phyloP scores from a whole-genome alignment of 352 stramenopile species.

The Phytophthora ohioensis region DNA sequence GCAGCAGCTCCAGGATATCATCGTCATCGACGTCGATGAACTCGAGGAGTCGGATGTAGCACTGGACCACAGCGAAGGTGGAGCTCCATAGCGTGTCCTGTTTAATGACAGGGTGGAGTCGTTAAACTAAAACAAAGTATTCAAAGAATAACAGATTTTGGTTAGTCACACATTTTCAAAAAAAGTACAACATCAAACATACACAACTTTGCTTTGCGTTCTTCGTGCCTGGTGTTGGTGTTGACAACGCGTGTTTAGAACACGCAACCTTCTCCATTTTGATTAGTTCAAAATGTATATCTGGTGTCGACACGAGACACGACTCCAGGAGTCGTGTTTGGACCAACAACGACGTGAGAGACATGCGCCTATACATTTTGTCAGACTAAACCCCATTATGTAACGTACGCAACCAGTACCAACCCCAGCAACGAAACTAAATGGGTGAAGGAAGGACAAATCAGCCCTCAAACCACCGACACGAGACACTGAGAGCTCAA shows the following conservation, averaged over 20 bases:
- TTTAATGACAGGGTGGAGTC: slow-evolving; percentile 1
- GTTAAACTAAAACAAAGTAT: background rate
- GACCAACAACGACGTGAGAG: background rate
- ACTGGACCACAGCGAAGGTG: background rate
- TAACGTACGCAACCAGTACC: too few relatives aligned
- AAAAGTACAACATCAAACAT: background rate
- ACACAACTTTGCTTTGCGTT: background rate
- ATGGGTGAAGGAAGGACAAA: background rate
- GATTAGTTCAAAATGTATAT: background rate
- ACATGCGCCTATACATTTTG: background rate
- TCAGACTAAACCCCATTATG: background rate
- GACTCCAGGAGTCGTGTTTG: background rate
- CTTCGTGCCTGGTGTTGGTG: background rate
- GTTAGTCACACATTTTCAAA: background rate
- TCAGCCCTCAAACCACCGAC: background rate
- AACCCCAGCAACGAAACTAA: too few relatives aligned
- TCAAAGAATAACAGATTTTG: slow-evolving; percentile 4
- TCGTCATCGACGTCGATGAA: slow-evolving; percentile 4
- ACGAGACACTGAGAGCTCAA: background rate
- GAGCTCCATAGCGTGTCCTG: slow-evolving; percentile 6
- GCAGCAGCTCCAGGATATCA: slow-evolving; percentile 7
- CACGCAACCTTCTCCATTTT: background rate
- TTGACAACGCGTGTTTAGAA: background rate
- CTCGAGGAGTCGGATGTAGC: background rate
- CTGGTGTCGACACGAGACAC: background rate